These are phyloP conservation scores for Cyclostephanos invisitatus DNA, from an alignment of 108 stramenopile species.

Conservation along the genomic window DNA sequence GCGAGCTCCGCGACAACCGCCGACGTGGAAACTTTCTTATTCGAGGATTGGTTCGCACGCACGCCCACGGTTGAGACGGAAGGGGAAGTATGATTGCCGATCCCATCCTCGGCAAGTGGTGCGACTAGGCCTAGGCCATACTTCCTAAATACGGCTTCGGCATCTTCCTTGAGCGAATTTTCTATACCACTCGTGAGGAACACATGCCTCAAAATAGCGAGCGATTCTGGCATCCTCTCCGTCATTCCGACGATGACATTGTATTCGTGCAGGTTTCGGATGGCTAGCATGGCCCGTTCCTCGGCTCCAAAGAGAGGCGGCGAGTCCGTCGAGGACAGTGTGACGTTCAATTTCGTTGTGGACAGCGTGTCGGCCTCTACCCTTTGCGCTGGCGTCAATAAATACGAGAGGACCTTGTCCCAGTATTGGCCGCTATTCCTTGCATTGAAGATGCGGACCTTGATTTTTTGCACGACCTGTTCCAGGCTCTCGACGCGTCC, in stretches of 20 bases:
- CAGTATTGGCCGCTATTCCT: conserved; percentile 24
- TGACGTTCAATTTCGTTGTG: neutral
- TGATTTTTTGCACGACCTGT: conserved; percentile 12
- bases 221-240: conserved; percentile 53
- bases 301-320: conserved; percentile 2
- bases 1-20: conserved; percentile 40
- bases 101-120: too few species aligned
- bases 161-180: neutral
- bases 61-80: neutral
- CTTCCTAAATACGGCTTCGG: neutral
- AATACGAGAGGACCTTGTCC: conserved; percentile 40
- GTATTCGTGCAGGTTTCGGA: conserved; percentile 53
- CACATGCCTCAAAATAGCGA: conserved; percentile 48
- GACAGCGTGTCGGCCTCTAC: neutral
- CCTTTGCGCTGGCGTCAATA: conserved; percentile 54
- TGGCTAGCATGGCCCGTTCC: conserved; percentile 20
- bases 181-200: conserved; percentile 23
- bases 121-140: neutral
- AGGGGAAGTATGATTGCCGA: neutral
- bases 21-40: conserved; percentile 34
- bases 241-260: conserved; percentile 57
- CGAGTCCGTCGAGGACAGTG: neutral
- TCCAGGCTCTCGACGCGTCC: neutral
- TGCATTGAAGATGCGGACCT: conserved; percentile 9
- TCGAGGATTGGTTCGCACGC: conserved; percentile 21